A percentile compares a stretch with the other conserved stretches of the same genome.
These are phyloP conservation scores for Lyophyllum atratum DNA, from an alignment of 768 basidiomycete genomes.

Conservation along the genomic window DNA sequence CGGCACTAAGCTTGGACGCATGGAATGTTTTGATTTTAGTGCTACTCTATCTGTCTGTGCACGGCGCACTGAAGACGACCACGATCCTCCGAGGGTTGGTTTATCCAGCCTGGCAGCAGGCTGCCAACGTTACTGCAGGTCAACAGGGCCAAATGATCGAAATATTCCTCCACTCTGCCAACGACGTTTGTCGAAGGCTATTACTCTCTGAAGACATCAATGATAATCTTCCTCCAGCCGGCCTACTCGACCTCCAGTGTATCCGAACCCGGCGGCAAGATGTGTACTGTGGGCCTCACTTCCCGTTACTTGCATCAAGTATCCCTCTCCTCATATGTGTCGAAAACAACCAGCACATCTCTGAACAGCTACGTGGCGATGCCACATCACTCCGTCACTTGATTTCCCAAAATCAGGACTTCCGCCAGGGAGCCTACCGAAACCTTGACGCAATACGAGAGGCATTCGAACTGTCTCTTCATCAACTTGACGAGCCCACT, in stretches of 20 bases:
- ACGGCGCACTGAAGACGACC: slow-evolving; percentile 70
- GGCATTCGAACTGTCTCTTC: slow-evolving; percentile 67
- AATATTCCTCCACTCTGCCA: slow-evolving; percentile 62
- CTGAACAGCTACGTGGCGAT: slow-evolving; percentile 48
- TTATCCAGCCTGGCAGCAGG: slow-evolving; percentile 76
- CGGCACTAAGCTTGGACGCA: slow-evolving; percentile 55
- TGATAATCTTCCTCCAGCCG: slow-evolving; percentile 38
- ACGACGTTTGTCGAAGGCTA: slow-evolving; percentile 59
- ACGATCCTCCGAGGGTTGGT: slow-evolving; percentile 73
- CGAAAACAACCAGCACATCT: slow-evolving; percentile 60
- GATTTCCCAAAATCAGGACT: slow-evolving; percentile 65
- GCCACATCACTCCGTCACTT: slow-evolving; percentile 54
- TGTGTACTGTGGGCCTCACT: slow-evolving; percentile 68
- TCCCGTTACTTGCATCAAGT: slow-evolving; percentile 58
- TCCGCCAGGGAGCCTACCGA: slow-evolving; percentile 74
- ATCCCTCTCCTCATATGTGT: slow-evolving; percentile 73
- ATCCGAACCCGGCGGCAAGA: slow-evolving; percentile 69
- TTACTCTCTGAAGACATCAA: slow-evolving; percentile 56
- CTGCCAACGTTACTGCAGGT: slow-evolving; percentile 38
- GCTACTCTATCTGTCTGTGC: slow-evolving; percentile 62
- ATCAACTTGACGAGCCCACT: slow-evolving; percentile 43
- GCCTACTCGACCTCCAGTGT: slow-evolving; percentile 68
- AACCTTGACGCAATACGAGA: slow-evolving; percentile 70
- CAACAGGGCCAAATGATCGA: slow-evolving; percentile 44
- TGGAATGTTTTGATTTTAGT: slow-evolving; percentile 71